Evolutionary conservation across 2,329 filamentous ascomycete genomes (phyloP).

Genomic region (Dactylonectria estremocensis): DNA sequence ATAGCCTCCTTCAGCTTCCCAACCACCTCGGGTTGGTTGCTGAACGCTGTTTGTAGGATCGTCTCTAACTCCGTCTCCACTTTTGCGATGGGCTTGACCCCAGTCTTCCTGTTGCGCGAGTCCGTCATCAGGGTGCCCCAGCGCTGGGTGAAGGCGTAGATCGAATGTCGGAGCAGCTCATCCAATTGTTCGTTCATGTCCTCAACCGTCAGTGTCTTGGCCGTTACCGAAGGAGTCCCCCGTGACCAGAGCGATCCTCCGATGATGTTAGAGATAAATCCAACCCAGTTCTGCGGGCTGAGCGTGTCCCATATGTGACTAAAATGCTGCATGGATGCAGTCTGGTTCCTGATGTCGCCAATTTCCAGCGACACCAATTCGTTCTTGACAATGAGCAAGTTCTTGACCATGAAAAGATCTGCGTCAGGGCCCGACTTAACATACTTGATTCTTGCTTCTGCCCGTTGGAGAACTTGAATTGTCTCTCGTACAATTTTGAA

Average conservation of each 20-base stretch:
- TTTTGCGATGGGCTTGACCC: constrained; percentile 66
- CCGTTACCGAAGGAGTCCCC: constrained; percentile 53
- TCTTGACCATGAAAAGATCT: constrained; percentile 94
- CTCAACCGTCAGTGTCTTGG: constrained; percentile 62
- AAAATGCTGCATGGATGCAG: constrained; percentile 71
- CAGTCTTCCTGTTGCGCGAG: constrained; percentile 62
- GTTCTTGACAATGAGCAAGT: constrained; percentile 94
- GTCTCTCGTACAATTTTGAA: constrained; percentile 90
- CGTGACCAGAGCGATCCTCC: constrained; percentile 68
- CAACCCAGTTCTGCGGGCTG: constrained; percentile 70
- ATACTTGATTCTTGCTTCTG: constrained; percentile 78
- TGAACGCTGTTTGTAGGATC: constrained; percentile 71
- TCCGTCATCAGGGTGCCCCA: constrained; percentile 70
- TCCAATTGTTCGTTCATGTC: constrained; percentile 78
- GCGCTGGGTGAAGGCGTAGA: constrained; percentile 74
- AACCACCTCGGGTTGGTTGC: constrained; percentile 72
- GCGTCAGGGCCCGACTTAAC: constrained; percentile 76
- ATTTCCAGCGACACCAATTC: constrained; percentile 97
- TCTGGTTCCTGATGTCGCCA: constrained; percentile 73
- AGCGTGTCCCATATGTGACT: constrained; percentile 76
- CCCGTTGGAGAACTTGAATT: constrained; percentile 84
- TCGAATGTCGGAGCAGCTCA: constrained; percentile 73
- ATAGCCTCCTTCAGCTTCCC: constrained; percentile 74
- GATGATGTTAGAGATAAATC: constrained; percentile 72
- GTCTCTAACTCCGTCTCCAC: constrained; percentile 71